phyloP scores from a whole-genome alignment of 164 flowering plant genomes.

The Umbellularia californica region DNA sequence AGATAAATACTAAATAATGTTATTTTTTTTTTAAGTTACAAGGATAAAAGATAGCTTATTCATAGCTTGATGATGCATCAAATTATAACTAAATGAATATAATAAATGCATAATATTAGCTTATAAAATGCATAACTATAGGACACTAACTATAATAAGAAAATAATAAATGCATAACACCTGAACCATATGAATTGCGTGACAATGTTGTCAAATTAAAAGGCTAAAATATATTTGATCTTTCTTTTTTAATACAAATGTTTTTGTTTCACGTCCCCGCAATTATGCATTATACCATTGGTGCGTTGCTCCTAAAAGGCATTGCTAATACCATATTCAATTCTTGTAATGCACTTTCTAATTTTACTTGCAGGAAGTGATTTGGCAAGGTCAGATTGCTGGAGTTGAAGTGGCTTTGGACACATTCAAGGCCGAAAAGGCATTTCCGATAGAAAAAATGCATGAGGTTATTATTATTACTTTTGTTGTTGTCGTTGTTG shows the following conservation, averaged over 20 bases:
- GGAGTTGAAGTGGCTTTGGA: constrained; percentile 78
- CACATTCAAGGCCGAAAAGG: constrained; percentile 74
- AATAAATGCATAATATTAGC: no score
- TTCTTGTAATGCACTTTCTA: neutral
- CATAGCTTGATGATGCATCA: no score
- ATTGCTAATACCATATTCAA: neutral
- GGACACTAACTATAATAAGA: no score
- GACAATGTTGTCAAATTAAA: neutral
- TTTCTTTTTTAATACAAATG: neutral
- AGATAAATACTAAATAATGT: neutral
- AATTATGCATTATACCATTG: neutral
- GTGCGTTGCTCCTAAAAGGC: neutral
- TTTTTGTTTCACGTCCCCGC: neutral
- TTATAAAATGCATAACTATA: no score
- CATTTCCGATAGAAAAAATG: constrained; percentile 62
- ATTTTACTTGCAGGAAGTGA: constrained; percentile 49
- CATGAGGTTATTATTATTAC: constrained; percentile 38
- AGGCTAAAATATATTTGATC: neutral
- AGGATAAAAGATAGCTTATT: no score
- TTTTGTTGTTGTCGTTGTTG: neutral
- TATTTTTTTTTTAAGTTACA: no score
- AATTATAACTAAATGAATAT: no score
- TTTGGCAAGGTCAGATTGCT: constrained; percentile 89
- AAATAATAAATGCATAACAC: no score
- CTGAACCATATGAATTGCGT: neutral